Evolutionary conservation across 441 rosid genomes (phyloP), one percentile per base, ranked within the genome.

Genomic region (Gossypium aridum): DNA sequence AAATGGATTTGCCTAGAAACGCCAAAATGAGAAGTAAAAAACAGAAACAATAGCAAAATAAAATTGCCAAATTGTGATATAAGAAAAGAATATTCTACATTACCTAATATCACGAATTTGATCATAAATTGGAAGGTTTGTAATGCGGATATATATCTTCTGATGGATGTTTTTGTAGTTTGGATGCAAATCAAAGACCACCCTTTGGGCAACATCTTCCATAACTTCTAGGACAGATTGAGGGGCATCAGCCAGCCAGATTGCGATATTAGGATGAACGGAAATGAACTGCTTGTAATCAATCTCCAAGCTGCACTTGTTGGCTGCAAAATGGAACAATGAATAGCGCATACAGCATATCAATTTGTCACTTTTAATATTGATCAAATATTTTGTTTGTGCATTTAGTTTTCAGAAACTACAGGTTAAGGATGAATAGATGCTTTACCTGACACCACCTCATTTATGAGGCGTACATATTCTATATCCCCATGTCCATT

Each of bases 221-320:
- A 96, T 92, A 77, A 96, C 97, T 85, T 93, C 98, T 53, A 96
- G 87, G 59, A 96, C 98, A 80, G 99, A 88, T 65, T 93, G 99
- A 28, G 99, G 97, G 45, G 98, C 99, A 92, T 93, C 99, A 0
- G 99, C 97, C 68, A 92, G 86, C 98, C 98, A 96, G 77, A 93
- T 96, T 12, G 99, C 98, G 78, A 96, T 96, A 77, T 96, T 96
- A 16, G 98, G 98, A 83, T 92, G 97, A 67, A 90, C 88, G 59
- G 86, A 90, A 51, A 96, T 93, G 83, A 96, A 92, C 19, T 96
- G 91, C 71, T 90, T 93, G 84, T 93, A 93, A 80, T 96, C 97
- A 71, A 96, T 89, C 85, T 93, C 98, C 84, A 96, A 82, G 85
- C 97, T 92, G 45, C 98, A 90, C 75, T 87, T 93, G 61, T 96